phyloP scores from a whole-genome alignment of 2,329 filamentous ascomycete species.

The Annulohypoxylon truncatum region DNA sequence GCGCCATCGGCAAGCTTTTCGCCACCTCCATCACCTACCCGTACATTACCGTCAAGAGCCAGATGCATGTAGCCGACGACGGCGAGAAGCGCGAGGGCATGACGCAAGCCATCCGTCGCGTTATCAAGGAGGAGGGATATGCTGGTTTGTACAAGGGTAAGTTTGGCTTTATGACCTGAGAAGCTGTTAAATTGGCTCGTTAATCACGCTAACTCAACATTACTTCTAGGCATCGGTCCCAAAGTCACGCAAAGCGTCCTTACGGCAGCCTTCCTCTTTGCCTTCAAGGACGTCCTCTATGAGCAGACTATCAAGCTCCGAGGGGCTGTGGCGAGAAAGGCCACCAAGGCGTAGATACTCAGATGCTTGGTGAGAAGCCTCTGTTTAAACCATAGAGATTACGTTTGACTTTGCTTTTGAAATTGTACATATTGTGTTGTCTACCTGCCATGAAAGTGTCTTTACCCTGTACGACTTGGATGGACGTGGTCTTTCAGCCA shows the following conservation, averaged over 20 bases:
- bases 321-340: conserved; percentile 55
- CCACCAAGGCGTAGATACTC: conserved; percentile 43
- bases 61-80: conserved; percentile 90
- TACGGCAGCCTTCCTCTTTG: conserved; percentile 95
- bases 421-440: conserved; percentile 30
- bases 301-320: conserved; percentile 80
- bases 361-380: background rate
- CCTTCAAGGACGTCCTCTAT: conserved; percentile 97
- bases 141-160: conserved; percentile 90
- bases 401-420: background rate
- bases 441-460: background rate
- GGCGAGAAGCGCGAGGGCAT: conserved; percentile 84
- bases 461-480: background rate
- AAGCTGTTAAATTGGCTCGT: conserved; percentile 5
- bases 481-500: background rate
- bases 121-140: conserved; percentile 91
- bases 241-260: conserved; percentile 98
- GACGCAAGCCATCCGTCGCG: conserved; percentile 78
- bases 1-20: conserved; percentile 92
- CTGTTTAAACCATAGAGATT: background rate
- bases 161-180: conserved; percentile 46
- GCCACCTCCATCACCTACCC: conserved; percentile 96
- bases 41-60: conserved; percentile 98
- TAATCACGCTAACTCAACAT: conserved; percentile 32
- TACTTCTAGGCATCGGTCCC: conserved; percentile 80